phyloP scores from a whole-genome alignment of 2,329 filamentous ascomycete species.

The Neofusicoccum sp. region DNA sequence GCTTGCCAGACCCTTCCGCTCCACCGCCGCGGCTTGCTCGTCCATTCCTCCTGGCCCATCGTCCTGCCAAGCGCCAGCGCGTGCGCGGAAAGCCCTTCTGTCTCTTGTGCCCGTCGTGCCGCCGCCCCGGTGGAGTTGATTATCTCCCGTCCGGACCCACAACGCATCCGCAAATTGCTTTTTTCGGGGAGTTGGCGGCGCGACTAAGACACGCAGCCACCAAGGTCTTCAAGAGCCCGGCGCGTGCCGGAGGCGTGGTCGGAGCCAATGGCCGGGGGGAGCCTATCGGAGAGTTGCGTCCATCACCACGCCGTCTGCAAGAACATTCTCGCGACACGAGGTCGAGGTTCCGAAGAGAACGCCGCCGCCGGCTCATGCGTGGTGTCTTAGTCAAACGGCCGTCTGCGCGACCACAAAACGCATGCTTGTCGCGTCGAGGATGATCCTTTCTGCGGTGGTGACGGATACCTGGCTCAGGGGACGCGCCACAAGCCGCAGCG shows the following conservation, averaged over 20 bases:
- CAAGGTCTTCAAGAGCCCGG: background rate
- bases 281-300: background rate
- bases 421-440: background rate
- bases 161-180: constrained; percentile 10
- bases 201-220: background rate
- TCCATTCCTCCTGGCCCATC: background rate
- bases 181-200: constrained; percentile 1
- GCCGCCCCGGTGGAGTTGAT: too few species aligned
- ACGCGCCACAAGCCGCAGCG: background rate
- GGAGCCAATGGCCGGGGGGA: background rate
- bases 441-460: constrained; percentile 1
- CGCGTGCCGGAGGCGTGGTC: background rate
- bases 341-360: background rate
- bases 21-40: background rate
- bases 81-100: too few species aligned
- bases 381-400: constrained; percentile 13
- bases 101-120: too few species aligned
- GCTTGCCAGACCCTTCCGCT: background rate
- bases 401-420: background rate
- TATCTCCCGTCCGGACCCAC: too few species aligned
- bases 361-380: background rate
- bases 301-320: background rate
- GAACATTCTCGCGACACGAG: background rate
- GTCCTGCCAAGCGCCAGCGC: too few species aligned
- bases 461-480: background rate